phyloP scores from a whole-genome alignment of 2,329 filamentous ascomycete species.

The Tolypocladium album region DNA sequence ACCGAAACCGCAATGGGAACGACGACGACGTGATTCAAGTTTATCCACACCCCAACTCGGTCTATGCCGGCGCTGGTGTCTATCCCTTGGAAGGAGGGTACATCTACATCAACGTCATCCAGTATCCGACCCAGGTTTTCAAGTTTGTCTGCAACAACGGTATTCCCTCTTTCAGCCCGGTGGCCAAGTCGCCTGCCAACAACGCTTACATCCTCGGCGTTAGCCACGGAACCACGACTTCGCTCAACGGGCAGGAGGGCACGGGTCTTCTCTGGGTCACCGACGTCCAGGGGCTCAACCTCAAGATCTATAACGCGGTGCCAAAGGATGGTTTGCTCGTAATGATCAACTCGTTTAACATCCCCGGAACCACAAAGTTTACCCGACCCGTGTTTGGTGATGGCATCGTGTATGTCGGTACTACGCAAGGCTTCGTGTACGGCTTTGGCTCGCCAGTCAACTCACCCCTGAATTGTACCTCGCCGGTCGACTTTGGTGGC shows the following conservation, averaged over 20 bases:
- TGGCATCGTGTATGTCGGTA: slow-evolving; percentile 43
- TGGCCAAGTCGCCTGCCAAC: slow-evolving; percentile 34
- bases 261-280: slow-evolving; percentile 46
- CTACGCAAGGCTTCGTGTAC: slow-evolving; percentile 38
- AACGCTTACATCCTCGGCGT: slow-evolving; percentile 45
- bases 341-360: slow-evolving; percentile 38
- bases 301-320: slow-evolving; percentile 41
- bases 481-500: slow-evolving; percentile 34
- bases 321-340: slow-evolving; percentile 34
- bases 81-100: slow-evolving; percentile 38
- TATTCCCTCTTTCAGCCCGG: slow-evolving; percentile 41
- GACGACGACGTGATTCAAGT: slow-evolving; percentile 33
- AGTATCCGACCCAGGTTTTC: slow-evolving; percentile 44
- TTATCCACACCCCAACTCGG: slow-evolving; percentile 31
- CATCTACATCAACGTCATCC: slow-evolving; percentile 39
- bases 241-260: slow-evolving; percentile 39
- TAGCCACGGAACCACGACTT: slow-evolving; percentile 45
- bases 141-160: slow-evolving; percentile 44
- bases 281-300: slow-evolving; percentile 41
- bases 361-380: slow-evolving; percentile 44
- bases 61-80: slow-evolving; percentile 35
- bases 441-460: slow-evolving; percentile 46
- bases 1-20: slow-evolving; percentile 22
- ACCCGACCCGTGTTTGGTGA: slow-evolving; percentile 47
- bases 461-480: slow-evolving; percentile 41